Evolutionary conservation across 129 eudicot species (phyloP).

Genomic region (Helichrysum umbraculigerum): DNA sequence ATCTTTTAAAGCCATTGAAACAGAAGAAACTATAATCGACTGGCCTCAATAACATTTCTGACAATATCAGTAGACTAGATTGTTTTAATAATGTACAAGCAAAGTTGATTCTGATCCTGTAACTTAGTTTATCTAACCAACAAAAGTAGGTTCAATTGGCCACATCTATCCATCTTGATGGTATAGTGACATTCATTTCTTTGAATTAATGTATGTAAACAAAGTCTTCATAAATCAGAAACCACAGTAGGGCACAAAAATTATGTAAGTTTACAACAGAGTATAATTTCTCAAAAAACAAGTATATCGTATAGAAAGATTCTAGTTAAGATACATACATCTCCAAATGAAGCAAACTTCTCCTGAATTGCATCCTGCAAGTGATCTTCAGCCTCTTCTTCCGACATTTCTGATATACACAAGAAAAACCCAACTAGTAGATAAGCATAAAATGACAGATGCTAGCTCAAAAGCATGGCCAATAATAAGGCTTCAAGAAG

Average conservation of each 20-base stretch:
- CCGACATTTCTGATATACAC: slow-evolving; percentile 73
- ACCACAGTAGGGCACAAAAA: slow-evolving; percentile 5
- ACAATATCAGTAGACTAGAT: background rate
- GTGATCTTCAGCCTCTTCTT: slow-evolving; percentile 94
- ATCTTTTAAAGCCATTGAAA: slow-evolving; percentile 9
- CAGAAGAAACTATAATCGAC: slow-evolving; percentile 15
- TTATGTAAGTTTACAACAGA: slow-evolving; percentile 4
- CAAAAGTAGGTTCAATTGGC: slow-evolving; percentile 3
- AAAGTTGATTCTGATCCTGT: background rate
- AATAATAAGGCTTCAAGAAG: background rate
- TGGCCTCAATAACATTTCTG: slow-evolving; percentile 7
- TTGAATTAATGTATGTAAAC: background rate
- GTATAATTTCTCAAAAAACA: slow-evolving; percentile 7
- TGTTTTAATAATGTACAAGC: background rate
- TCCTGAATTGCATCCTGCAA: slow-evolving; percentile 97
- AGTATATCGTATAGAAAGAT: background rate
- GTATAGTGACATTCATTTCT: background rate
- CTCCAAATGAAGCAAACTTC: slow-evolving; percentile 90
- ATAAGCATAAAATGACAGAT: slow-evolving; percentile 19
- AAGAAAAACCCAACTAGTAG: slow-evolving; percentile 19
- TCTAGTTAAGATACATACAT: slow-evolving; percentile 49
- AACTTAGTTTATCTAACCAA: background rate
- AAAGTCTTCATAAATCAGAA: background rate
- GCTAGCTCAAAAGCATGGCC: slow-evolving; percentile 22
- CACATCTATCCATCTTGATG: background rate